A percentile compares a stretch with the other conserved stretches of the same genome.
These are phyloP conservation scores for Sphaerostilbella broomeana DNA, from an alignment of 2,329 filamentous ascomycete species.

Conservation along the genomic window DNA sequence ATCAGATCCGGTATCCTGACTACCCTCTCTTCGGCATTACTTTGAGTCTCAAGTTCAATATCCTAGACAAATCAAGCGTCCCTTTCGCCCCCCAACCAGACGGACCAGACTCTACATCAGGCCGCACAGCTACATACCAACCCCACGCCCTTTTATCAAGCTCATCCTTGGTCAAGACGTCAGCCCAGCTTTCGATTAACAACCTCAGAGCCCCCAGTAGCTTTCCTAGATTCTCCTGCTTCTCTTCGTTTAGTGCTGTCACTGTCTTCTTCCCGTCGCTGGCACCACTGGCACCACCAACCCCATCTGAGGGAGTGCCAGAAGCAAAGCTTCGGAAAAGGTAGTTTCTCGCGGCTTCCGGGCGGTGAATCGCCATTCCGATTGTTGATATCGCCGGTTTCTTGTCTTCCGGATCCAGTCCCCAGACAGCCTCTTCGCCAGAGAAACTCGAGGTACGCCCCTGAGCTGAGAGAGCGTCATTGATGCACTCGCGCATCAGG, in stretches of 20 bases:
- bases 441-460: conserved; percentile 29
- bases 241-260: conserved; percentile 50
- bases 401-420: conserved; percentile 49
- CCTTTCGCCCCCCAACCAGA: conserved; percentile 83
- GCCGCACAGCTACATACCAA: conserved; percentile 74
- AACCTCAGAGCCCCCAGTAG: conserved; percentile 66
- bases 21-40: conserved; percentile 2
- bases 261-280: conserved; percentile 42
- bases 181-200: conserved; percentile 67
- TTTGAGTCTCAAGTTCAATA: conserved; percentile 50
- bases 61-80: conserved; percentile 56
- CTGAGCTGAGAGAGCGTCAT: conserved; percentile 47
- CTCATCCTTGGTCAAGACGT: conserved; percentile 55
- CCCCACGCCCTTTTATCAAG: conserved; percentile 70
- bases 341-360: conserved; percentile 60
- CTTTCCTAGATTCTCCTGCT: conserved; percentile 61
- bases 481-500: conserved; percentile 52
- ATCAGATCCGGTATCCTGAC: too few relatives aligned
- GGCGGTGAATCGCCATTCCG: conserved; percentile 66
- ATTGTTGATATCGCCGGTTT: conserved; percentile 32
- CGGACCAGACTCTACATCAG: conserved; percentile 66
- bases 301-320: conserved; percentile 17
- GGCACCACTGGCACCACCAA: too few relatives aligned
- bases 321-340: conserved; percentile 54
- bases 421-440: conserved; percentile 56